Base-by-base conservation (phyloP, 805 yeast genomes). In the Zygosaccharomyces siamensis region DNA sequence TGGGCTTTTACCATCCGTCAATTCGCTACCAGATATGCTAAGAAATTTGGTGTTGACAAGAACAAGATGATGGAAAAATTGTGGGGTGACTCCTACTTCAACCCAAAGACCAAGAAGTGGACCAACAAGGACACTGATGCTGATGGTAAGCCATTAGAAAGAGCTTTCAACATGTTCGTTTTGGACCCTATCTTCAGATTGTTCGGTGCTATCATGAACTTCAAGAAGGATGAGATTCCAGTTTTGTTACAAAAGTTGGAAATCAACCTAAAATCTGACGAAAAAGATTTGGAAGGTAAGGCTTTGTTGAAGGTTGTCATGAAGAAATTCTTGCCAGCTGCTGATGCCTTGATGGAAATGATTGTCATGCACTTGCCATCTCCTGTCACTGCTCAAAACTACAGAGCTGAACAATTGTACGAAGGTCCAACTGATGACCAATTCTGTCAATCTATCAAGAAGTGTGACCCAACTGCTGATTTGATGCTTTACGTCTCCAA, bases 41-140 rank as follows among this genome's bases (percentile, higher is more conserved):
- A 90, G 89, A 93, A 92, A 80, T 92, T 93, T 74, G 98, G 98
- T 89, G 98, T 92, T 72, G 97, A 92, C 87, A 84, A 88, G 75
- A 62, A 72, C 57, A 92, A 93, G 88, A 89, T 92, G 98, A 88
- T 89, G 97, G 92, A 88, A 78, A 86, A 97, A 81, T 83, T 92
- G 76, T 92, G 99, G 99, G 99, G 99, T 78, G 98, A 92, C 81
- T 86, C 95, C 76, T 92, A 79, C 93, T 93, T 92, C 85, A 93
- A 93, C 89, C 97, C 98, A 77, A 92, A 90, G 87, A 92, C 98
- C 78, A 92, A 90, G 86, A 92, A 92, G 80, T 92, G 98, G 98
- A 79, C 97, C 67, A 88, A 83, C 89, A 86, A 86, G 77, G 95
- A 83, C 68, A 88, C 83, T 73, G 97, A 89, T 70, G 95, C 97